phyloP scores from a whole-genome alignment of 2,329 filamentous ascomycete genomes.

The Trichoderma semiorbis region DNA sequence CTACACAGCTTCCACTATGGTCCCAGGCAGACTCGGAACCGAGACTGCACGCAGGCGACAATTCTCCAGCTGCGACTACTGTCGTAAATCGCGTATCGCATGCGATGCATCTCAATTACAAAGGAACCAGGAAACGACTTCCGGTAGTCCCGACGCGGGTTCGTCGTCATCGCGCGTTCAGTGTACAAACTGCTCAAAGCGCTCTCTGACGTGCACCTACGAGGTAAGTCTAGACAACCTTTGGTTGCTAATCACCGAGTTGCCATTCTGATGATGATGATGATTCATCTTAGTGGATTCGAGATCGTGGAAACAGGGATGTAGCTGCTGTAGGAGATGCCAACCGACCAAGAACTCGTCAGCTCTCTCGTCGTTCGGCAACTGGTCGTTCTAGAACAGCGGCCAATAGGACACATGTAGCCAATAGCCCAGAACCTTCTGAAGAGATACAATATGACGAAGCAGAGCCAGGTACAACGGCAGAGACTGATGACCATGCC shows the following conservation, averaged over 20 bases:
- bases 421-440: neutral
- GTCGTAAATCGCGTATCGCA: slow-evolving; percentile 3
- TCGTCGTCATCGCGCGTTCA: neutral
- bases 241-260: neutral
- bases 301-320: neutral
- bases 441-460: neutral
- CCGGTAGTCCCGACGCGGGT: neutral
- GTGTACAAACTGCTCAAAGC: slow-evolving; percentile 1
- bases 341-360: neutral
- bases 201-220: neutral
- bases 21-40: neutral
- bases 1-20: neutral
- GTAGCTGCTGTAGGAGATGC: neutral
- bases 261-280: neutral
- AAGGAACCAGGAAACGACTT: neutral
- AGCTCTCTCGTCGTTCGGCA: neutral
- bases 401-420: neutral
- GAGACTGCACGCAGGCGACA: neutral
- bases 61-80: slow-evolving; percentile 2
- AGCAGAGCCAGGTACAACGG: neutral
- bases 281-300: neutral
- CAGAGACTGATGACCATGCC: neutral
- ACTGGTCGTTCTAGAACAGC: neutral
- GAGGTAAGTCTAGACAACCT: neutral
- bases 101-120: neutral